A percentile compares a stretch with the other conserved stretches of the same genome.
Evolutionary conservation across 495 filamentous ascomycete species (phyloP).

Genomic region (Halenospora varia): DNA sequence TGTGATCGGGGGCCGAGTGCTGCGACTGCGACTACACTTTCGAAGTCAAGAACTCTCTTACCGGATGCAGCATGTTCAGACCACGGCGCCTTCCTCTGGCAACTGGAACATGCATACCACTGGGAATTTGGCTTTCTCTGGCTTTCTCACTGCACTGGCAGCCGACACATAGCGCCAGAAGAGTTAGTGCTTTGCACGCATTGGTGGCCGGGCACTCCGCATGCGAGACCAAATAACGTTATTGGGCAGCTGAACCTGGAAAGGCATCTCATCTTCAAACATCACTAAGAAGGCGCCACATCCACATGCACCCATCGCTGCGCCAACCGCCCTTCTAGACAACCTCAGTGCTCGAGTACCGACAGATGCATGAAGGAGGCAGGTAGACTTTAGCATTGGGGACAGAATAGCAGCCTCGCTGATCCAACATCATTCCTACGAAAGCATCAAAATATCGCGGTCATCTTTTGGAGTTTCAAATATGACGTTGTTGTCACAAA

Average conservation of each 20-base stretch:
- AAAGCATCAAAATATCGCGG: neutral
- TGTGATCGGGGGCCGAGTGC: too few relatives aligned
- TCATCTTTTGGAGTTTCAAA: neutral
- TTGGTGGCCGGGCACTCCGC: too few relatives aligned
- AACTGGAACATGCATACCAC: neutral
- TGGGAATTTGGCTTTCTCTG: too few relatives aligned
- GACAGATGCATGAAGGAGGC: neutral
- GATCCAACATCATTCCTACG: neutral
- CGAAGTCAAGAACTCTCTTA: neutral
- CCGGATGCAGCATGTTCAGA: neutral
- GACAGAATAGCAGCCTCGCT: neutral
- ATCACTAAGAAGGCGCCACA: neutral
- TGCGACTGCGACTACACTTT: too few relatives aligned
- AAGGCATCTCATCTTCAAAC: too few relatives aligned
- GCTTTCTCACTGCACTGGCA: neutral
- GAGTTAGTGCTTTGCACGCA: neutral
- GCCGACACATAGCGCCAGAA: neutral
- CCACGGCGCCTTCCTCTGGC: neutral
- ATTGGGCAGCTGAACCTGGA: too few relatives aligned
- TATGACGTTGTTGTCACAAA: neutral
- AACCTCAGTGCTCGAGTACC: neutral
- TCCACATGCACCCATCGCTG: neutral
- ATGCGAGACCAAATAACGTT: too few relatives aligned
- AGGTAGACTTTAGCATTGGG: neutral
- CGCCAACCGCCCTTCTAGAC: neutral